Base-by-base conservation (phyloP, 805 yeast species). In the Priceomyces haplophilus region DNA sequence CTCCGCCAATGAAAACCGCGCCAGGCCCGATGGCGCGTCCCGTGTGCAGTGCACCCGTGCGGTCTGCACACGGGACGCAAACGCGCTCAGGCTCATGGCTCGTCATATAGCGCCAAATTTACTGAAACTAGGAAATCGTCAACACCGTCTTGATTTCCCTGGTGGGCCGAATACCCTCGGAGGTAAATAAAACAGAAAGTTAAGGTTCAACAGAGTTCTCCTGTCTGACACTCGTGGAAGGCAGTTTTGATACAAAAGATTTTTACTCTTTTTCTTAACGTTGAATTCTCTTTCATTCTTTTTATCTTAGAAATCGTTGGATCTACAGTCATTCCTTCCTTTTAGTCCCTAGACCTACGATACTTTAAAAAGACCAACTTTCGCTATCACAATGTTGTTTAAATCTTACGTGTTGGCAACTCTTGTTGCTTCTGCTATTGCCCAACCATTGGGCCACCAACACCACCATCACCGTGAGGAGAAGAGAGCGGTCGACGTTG, bases 361-460 rank as follows among this genome's bases (percentile, higher is more conserved):
- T 45, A 45, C 44, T 20, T 34, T 30, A 27, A 34, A 19, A 46
- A 25, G 35, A 20, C 33, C 35, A 10, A 30, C 41, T 24, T 12
- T 38, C 42, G 23, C 24, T 34, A 30, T 17, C 21, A 27, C 16
- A 16, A 78, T 77, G 82, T 73, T 75, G 63, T 75, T 80, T 58
- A 62, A 63, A 38, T 53, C 69, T 32, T 56, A 78, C 55, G 72
- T 69, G 52, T 63, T 76, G 41, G 78, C 82, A 42, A 57, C 79
- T 41, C 57, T 80, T 42, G 62, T 74, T 46, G 75, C 76, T 53
- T 61, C 77, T 40, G 73, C 75, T 39, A 46, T 74, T 32, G 84
- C 87, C 48, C 79, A 76, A 42, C 88, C 88, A 45, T 67, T 78
- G 42, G 73, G 69, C 44, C 84, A 72, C 50, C 88, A 84, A 47